Evolutionary conservation across 495 filamentous ascomycete species (phyloP), one percentile per base, ranked within the genome.

Genomic region (Talaromyces thailandensis): DNA sequence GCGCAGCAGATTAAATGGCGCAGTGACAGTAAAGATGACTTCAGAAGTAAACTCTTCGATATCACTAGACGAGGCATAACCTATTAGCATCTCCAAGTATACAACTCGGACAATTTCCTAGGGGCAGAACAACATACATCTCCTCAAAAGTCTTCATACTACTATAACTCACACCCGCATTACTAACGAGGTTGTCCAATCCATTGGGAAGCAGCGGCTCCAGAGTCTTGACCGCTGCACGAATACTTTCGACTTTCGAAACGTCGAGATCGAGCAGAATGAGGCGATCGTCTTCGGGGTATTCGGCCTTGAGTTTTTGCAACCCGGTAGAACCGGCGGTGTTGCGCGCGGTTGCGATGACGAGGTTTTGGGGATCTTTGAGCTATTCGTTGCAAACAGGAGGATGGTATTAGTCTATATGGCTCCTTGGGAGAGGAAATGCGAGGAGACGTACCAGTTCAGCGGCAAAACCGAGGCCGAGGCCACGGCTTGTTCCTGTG

Each of bases 401-500:
- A 6, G 21, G 1, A 48, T 48, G 5, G 3, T 2, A 5, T 48
- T 21, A 48, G n/a, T 21, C 21, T 8, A 3, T 4, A 48, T 21
- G n/a, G 21, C 7, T 45, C 40, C n/a, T n/a, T n/a, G n/a, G 40
- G 12, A 24, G 50, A 52, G 11, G 50, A 11, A 6, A 21, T 24
- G 23, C 3, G 25, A 26, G n/a, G 18, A 3, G 28, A 53, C 3
- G 21, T 28, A 53, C 61, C 11, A 81, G 72, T 23, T 73, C 64
- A 2, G 66, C 56, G 31, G 64, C 66, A 12, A 79, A 60, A 7
- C 67, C 72, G 11, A 79, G 70, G 24, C 78, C 78, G 9, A 79
- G 57, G 18, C 77, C 77, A 9, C 74, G 62, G 0, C 71, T 68
- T 43, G 69, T 68, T 50, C 77, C 76, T 43, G 77, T 79, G 64